Evolutionary conservation across 179 eudicot species (phyloP), one percentile per base, ranked within the genome.

Genomic region (Silene vulgaris): DNA sequence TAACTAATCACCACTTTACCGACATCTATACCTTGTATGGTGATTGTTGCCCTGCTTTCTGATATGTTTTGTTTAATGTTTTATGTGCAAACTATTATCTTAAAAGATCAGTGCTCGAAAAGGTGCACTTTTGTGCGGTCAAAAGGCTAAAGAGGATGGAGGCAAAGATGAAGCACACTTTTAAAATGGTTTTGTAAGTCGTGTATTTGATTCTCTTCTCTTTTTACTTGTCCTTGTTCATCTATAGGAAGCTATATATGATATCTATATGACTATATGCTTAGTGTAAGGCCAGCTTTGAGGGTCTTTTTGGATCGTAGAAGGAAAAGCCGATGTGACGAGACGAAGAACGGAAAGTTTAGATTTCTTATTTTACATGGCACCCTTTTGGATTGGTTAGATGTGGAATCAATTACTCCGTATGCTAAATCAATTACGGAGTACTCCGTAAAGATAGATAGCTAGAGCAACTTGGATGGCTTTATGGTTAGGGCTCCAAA

Each of bases 1-100:
- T 61, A 69, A 61, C 62, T 75, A 76, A 70, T 77, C 79, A 71
- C 45, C 70, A 71, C 60, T 45, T 48, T 76, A 37, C 66, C 28
- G 69, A 37, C 79, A 76, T 76, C 74, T 69, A 17, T 69, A 65
- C 74, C 67, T 75, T 28, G 29, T 32, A 12, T 40, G 11, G 6
- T 40, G 48, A 40, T 40, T 56, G 67, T 2, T 37, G 26, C 4
- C 60, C 29, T 45, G 50, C 30, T 63, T 70, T 76, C 35, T 16
- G 17, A 40, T 56, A 35, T 68, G 12, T 29, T 50, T 21, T 77
- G 29, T 30, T 71, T 71, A 60, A 62, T 77, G 14, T 23, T n/a
- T 45, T 45, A 9, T 45, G 14, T 45, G 52, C 14, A 45, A 45
- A 45, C 52, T 45, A 45, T 45, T 45, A 45, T 45, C 52, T 17